phyloP scores from a whole-genome alignment of 257 asterid genomes.

The Pogostemon cablin region DNA sequence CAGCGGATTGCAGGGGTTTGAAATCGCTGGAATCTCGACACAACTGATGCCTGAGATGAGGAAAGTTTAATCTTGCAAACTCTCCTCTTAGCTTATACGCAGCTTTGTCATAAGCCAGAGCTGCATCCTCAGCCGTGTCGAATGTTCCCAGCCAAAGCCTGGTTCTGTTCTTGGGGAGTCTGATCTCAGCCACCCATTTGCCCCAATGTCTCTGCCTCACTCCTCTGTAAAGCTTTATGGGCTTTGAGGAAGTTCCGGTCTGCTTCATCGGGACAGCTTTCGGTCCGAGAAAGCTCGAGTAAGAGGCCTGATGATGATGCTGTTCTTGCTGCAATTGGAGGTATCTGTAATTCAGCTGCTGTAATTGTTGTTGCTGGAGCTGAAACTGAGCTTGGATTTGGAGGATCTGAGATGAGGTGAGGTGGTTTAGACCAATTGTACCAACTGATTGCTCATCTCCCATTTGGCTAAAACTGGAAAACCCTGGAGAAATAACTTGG shows the following conservation, averaged over 20 bases:
- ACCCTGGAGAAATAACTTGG: conserved; percentile 59
- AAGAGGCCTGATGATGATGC: conserved; percentile 34
- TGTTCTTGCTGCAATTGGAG: conserved; percentile 7
- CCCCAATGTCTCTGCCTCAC: conserved; percentile 97
- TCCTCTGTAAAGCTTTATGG: conserved; percentile 80
- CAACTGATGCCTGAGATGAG: conserved; percentile 65
- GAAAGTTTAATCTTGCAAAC: conserved; percentile 78
- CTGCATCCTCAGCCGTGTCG: conserved; percentile 89
- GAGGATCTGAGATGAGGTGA: conserved; percentile 69
- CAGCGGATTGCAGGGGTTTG: conserved; percentile 73
- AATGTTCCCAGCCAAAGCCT: conserved; percentile 95
- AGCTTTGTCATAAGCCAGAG: conserved; percentile 82
- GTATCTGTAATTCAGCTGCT: conserved; percentile 29
- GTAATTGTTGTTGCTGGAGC: conserved; percentile 56
- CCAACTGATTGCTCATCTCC: conserved; percentile 46
- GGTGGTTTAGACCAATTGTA: conserved; percentile 56
- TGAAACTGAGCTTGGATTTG: conserved; percentile 71
- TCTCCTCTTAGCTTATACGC: conserved; percentile 91
- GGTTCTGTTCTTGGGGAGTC: conserved; percentile 85
- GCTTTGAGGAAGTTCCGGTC: conserved; percentile 49
- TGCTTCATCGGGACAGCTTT: conserved; percentile 70
- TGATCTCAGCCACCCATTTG: conserved; percentile 93
- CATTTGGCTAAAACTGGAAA: conserved; percentile 45
- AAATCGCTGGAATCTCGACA: conserved; percentile 46
- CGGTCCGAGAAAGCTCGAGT: conserved; percentile 49